Base-by-base conservation (phyloP, 352 stramenopile genomes). In the Phytopythium helicoides region DNA sequence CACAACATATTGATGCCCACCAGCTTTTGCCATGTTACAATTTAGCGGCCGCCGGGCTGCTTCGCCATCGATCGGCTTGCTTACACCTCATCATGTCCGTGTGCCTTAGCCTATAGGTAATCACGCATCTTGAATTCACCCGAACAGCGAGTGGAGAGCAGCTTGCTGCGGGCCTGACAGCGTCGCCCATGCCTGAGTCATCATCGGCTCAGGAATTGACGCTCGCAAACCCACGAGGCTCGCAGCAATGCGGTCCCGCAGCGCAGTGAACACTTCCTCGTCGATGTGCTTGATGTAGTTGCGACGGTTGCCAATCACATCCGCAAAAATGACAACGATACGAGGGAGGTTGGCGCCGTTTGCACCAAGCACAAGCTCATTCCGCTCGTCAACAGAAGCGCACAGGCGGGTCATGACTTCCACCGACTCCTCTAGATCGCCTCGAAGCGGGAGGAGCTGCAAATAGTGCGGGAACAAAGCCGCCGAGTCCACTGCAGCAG, bases 371-470 rank as follows among this genome's bases (percentile, higher is more conserved):
- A 94, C 75, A 28, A 76, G 68, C 34, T 73, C 71, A 64, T 92
- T 73, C 34, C 69, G 60, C 25, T 82, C 71, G 16, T 54, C 67
- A 42, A 91, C 77, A 46, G 82, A 84, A 15, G 70, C 56, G 11
- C 81, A 89, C 47, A 94, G 42, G n/a, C 84, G 75, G 45, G 73
- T 66, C 18, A 75, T 76, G 22, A 92, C 81, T 3, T 71, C 71
- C 33, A 81, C 52, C 23, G 79, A 91, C 36, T 94, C 84, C 46
- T 94, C 84, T 11, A 92, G 39, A 46, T 92, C 84, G 45, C 81
- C 82, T 36, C 77, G 68, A 33, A 94, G 66, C 23, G 84, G 84
- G 25, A 92, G 78, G 48, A 91, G 61, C 3, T 62, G 52, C 44
- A 92, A 53, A 78, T 81, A 94, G 52, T 89, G 71, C 22, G 79